Base-by-base conservation (phyloP, 805 yeast genomes). In the Komagataella ulmi region DNA sequence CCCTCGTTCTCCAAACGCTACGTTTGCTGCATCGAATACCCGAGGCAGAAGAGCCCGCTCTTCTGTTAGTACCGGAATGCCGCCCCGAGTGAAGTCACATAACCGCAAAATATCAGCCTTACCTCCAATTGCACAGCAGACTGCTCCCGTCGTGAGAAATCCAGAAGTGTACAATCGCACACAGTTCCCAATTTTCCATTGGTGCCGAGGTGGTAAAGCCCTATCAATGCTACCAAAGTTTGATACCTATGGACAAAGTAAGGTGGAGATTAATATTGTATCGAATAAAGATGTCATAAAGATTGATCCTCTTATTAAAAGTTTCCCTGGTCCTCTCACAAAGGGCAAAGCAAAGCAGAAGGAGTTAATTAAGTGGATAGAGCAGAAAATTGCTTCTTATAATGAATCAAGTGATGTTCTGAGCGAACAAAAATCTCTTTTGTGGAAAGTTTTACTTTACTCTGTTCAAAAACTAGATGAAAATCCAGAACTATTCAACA, bases 321-420 rank as follows among this genome's bases (percentile, higher is more conserved):
- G 68, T 49, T 84, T 77, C 63, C 93, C 86, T 1, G 88, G 84
- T 0, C 96, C 96, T 0, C 67, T 88, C 50, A 62, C 71, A 3
- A 76, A 73, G 52, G 58, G 69, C 3, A 86, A 80, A 60, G 67
- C 80, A 1, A 83, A 78, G 61, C 72, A 72, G 61, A 85, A 81
- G 59, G 93, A 83, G 46, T 61, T 88, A 7, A 85, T 80, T 54
- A 77, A 81, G 53, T 85, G 96, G 84, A 57, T 83, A n/a, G 70
- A 67, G 18, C 73, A 69, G 2, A 65, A 67, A 49, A 55, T 66
- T 7, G 48, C 49, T 3, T 53, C 58, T 1, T 7, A 54, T 3
- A 14, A 49, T 6, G 57, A 54, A 1, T 6, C 52, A 18, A 57
- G 52, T 18, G 62, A 57, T 5, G 57, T 58, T 14, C 52, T 47